phyloP scores from a whole-genome alignment of 176 grass and related monocot species.

The Otatea glauca region DNA sequence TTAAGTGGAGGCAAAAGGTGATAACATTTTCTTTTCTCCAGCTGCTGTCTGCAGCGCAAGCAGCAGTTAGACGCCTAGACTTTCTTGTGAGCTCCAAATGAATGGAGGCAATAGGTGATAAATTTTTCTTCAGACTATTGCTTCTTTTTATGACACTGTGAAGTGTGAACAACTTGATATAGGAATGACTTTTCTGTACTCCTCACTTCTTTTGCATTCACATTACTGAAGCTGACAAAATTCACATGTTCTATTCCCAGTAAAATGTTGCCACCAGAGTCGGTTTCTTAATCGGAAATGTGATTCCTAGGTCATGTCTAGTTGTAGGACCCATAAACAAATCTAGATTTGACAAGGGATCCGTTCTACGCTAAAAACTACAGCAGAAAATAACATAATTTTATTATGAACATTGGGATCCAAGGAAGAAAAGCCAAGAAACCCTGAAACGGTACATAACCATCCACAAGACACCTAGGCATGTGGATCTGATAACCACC shows the following conservation, averaged over 20 bases:
- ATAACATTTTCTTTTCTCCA: background rate
- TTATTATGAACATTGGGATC: slow-evolving; percentile 3
- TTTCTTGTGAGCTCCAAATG: slow-evolving; percentile 19
- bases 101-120: slow-evolving; percentile 18
- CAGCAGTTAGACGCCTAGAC: background rate
- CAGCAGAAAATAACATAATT: background rate
- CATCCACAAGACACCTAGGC: background rate
- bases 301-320: background rate
- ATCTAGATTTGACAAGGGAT: slow-evolving; percentile 29
- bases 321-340: background rate
- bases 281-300: background rate
- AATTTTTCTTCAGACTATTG: background rate
- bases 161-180: slow-evolving; percentile 9
- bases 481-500: slow-evolving; percentile 25
- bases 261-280: background rate
- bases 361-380: slow-evolving; percentile 15
- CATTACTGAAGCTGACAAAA: slow-evolving; percentile 23
- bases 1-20: slow-evolving; percentile 17
- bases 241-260: background rate
- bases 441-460: background rate
- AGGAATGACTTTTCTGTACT: slow-evolving; percentile 4
- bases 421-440: slow-evolving; percentile 18
- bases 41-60: background rate
- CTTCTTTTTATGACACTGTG: background rate
- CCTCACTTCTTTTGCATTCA: background rate